These are phyloP conservation scores for Westerdykella aurantiaca DNA, from an alignment of 2,329 filamentous ascomycete species.

Conservation along the genomic window DNA sequence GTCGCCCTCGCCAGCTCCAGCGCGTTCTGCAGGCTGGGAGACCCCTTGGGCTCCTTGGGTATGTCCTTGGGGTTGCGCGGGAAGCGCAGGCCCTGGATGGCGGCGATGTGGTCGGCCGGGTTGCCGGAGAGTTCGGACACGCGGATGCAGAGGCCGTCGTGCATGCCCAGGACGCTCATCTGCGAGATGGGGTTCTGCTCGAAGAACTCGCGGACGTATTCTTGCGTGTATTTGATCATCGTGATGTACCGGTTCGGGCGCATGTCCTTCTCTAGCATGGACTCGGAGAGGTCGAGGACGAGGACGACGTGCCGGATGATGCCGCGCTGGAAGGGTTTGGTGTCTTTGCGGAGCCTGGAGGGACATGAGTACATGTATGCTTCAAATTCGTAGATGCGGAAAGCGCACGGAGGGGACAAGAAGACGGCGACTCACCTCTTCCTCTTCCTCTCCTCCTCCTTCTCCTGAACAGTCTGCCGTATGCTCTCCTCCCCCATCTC, in stretches of 20 bases:
- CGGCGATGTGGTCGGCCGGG: slow-evolving; percentile 77
- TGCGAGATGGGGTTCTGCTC: slow-evolving; percentile 98
- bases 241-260: slow-evolving; percentile 81
- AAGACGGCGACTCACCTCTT: slow-evolving; percentile 49
- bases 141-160: slow-evolving; percentile 79
- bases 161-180: slow-evolving; percentile 86
- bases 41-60: slow-evolving; percentile 51
- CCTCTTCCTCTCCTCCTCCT: slow-evolving; percentile 77
- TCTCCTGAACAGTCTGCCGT: slow-evolving; percentile 62
- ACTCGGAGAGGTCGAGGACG: slow-evolving; percentile 83
- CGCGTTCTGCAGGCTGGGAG: slow-evolving; percentile 73
- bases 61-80: slow-evolving; percentile 65
- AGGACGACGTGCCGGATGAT: slow-evolving; percentile 96
- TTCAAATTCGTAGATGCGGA: not conserved
- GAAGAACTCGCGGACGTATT: slow-evolving; percentile 91
- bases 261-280: slow-evolving; percentile 93
- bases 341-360: slow-evolving; percentile 75
- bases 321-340: slow-evolving; percentile 88
- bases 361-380: slow-evolving; percentile 12
- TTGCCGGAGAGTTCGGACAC: slow-evolving; percentile 90
- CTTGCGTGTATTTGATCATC: slow-evolving; percentile 72
- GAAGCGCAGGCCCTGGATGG: slow-evolving; percentile 59
- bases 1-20: slow-evolving; percentile 90
- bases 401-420: not conserved
- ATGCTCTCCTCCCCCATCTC: slow-evolving; percentile 69